phyloP scores from a whole-genome alignment of 495 filamentous ascomycete genomes.

The Pyronema domesticum region DNA sequence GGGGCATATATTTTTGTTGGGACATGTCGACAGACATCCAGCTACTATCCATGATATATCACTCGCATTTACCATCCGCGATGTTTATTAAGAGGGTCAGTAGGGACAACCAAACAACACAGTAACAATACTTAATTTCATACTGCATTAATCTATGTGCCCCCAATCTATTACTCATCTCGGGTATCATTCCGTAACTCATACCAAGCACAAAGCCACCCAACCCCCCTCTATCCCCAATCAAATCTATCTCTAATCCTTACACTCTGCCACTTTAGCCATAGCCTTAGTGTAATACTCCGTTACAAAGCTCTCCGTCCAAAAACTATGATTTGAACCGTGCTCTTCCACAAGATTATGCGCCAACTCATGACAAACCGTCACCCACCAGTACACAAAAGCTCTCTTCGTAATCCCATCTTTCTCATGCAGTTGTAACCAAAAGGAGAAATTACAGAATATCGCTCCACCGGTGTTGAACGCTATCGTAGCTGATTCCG shows the following conservation, averaged over 20 bases:
- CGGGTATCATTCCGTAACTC: no score
- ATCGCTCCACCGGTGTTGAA: slow-evolving; percentile 77
- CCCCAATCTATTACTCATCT: no score
- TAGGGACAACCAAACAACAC: no score
- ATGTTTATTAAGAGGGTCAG: no score
- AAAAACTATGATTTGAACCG: slow-evolving; percentile 66
- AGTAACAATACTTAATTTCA: no score
- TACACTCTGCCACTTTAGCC: neutral
- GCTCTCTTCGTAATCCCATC: slow-evolving; percentile 32
- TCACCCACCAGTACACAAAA: slow-evolving; percentile 77
- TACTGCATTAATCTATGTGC: no score
- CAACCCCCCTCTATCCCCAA: no score
- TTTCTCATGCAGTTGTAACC: slow-evolving; percentile 53
- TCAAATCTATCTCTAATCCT: neutral
- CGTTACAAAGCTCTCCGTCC: slow-evolving; percentile 33
- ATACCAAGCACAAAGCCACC: no score
- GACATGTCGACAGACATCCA: no score
- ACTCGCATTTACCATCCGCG: no score
- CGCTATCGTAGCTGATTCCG: slow-evolving; percentile 60
- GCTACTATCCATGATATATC: no score
- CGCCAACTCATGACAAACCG: slow-evolving; percentile 79
- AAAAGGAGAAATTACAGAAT: slow-evolving; percentile 88
- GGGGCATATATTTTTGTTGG: no score
- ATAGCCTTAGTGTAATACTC: neutral
- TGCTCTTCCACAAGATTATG: slow-evolving; percentile 79